phyloP scores from a whole-genome alignment of 768 basidiomycete species.

The Leucocoprinus leucothites region DNA sequence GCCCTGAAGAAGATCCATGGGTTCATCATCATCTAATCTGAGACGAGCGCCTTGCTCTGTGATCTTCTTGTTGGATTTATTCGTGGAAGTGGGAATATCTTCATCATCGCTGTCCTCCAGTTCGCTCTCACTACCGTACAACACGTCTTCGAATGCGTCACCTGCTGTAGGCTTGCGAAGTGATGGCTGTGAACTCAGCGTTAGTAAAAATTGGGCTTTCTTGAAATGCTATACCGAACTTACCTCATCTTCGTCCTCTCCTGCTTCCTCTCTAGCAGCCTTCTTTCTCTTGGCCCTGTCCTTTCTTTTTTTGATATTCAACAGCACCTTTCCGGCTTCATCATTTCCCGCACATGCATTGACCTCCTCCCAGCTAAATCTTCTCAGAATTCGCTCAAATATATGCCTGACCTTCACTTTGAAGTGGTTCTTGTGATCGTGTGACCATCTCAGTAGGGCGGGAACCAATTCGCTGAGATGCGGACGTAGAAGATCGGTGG shows the following conservation, averaged over 20 bases:
- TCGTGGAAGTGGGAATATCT: constrained; percentile 35
- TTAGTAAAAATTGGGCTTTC: not conserved
- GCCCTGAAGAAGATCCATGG: constrained; percentile 91
- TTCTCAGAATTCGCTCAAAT: constrained; percentile 90
- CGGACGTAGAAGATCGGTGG: constrained; percentile 67
- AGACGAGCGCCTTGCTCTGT: constrained; percentile 54
- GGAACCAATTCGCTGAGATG: constrained; percentile 79
- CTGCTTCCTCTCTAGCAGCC: constrained; percentile 54
- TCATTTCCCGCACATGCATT: constrained; percentile 71
- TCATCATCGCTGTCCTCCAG: constrained; percentile 69
- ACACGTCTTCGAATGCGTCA: constrained; percentile 94
- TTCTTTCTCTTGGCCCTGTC: constrained; percentile 91
- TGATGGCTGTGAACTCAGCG: constrained; percentile 30
- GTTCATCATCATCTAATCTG: constrained; percentile 86
- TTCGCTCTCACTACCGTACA: constrained; percentile 97
- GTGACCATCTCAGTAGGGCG: constrained; percentile 85
- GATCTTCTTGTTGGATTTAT: constrained; percentile 27
- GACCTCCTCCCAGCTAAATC: constrained; percentile 87
- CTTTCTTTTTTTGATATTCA: constrained; percentile 95
- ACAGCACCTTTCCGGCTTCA: constrained; percentile 82
- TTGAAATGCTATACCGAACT: not conserved
- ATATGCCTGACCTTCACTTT: constrained; percentile 96
- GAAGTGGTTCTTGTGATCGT: constrained; percentile 99
- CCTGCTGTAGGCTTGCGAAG: constrained; percentile 53
- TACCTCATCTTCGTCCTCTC: constrained; percentile 48